Conservation (phyloP, 2,329 filamentous ascomycete species). For the Fusarium piperis region DNA sequence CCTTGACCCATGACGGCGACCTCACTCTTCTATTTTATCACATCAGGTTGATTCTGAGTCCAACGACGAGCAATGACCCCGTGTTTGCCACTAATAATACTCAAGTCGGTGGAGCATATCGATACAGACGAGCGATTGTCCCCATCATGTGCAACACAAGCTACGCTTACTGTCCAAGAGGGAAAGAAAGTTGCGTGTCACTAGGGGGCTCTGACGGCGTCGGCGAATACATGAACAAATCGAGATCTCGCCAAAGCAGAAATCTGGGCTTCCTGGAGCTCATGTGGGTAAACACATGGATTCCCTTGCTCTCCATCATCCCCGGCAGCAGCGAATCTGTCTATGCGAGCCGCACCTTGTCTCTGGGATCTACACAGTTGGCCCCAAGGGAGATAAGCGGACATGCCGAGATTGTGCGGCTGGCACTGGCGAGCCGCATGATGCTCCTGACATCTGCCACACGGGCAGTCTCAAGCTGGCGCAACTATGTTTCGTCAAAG, state of each 20-base stretch:
- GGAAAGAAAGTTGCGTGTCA: not conserved
- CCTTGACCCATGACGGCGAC: not conserved
- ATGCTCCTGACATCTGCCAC: not conserved
- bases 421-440: not conserved
- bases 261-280: not conserved
- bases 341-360: not conserved
- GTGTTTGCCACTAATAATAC: not conserved
- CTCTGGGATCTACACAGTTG: not conserved
- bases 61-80: not conserved
- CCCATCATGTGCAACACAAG: not conserved
- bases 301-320: not conserved
- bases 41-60: not conserved
- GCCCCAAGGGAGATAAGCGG: not conserved
- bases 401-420: not conserved
- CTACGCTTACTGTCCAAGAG: not conserved
- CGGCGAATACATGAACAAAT: not conserved
- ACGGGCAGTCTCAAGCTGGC: not conserved
- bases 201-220: not conserved
- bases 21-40: not conserved
- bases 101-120: not conserved
- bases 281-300: not conserved
- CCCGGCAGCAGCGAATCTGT: not conserved
- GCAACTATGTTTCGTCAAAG: not conserved
- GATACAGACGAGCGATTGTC: not conserved
- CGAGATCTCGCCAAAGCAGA: not conserved